Evolutionary conservation across 192 early-diverging fungal genomes (phyloP).

Genomic region (Coemansia sp.): DNA sequence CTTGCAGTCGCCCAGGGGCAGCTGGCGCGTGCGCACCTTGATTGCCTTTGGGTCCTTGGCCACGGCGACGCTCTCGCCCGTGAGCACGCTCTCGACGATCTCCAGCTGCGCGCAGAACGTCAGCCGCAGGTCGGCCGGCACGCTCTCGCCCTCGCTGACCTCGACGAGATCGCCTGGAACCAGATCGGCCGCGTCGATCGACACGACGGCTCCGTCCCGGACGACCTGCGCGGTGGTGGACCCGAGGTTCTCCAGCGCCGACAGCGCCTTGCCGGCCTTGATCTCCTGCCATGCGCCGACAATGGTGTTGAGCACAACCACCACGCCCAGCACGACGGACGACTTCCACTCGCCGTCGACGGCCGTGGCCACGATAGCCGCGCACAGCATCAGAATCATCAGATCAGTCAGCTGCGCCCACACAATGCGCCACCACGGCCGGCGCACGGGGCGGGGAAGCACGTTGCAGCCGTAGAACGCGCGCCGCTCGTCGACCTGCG

Average conservation of each 20-base stretch:
- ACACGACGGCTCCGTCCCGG: constrained; percentile 69
- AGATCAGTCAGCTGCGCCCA: constrained; percentile 88
- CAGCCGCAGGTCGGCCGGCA: constrained; percentile 81
- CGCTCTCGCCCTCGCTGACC: constrained; percentile 78
- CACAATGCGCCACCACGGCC: constrained; percentile 74
- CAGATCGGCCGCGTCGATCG: constrained; percentile 69
- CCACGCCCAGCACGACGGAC: constrained; percentile 69
- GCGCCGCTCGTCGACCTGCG: constrained; percentile 55
- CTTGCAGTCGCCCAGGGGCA: constrained; percentile 86
- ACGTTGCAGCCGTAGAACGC: constrained; percentile 82
- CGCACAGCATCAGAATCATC: constrained; percentile 87
- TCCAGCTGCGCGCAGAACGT: constrained; percentile 60
- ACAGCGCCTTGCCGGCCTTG: constrained; percentile 89
- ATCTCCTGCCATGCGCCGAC: constrained; percentile 96
- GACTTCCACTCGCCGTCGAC: constrained; percentile 81
- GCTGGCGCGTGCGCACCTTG: constrained; percentile 46
- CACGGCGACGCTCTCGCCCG: constrained; percentile 69
- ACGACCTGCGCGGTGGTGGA: constrained; percentile 75
- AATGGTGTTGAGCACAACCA: constrained; percentile 83
- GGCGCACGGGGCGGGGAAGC: constrained; percentile 71
- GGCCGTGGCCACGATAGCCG: constrained; percentile 75
- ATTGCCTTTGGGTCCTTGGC: constrained; percentile 56
- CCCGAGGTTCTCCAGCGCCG: constrained; percentile 78
- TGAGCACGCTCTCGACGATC: constrained; percentile 66
- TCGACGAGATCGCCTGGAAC: constrained; percentile 89